A percentile compares a stretch with the other conserved stretches of the same genome.
Evolutionary conservation across 139 green algal genomes (phyloP).

Genomic region (Asterochloris sp.): DNA sequence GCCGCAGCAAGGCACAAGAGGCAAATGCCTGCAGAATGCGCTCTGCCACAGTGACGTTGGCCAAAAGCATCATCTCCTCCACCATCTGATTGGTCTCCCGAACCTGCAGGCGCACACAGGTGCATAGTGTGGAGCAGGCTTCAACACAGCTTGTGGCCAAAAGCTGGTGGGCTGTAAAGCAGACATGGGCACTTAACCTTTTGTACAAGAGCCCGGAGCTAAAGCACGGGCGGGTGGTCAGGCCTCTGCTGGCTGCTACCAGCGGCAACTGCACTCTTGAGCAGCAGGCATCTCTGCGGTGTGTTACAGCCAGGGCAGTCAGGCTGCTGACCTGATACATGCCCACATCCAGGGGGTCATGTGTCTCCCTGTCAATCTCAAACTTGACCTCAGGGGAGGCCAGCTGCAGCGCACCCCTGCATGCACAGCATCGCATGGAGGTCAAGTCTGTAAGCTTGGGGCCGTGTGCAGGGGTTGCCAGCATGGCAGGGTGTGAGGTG

Average conservation of each 20-base stretch:
- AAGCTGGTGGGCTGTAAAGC: too few species aligned
- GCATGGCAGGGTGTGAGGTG: neutral
- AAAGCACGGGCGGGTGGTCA: too few species aligned
- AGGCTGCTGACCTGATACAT: constrained; percentile 79
- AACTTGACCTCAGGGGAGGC: constrained; percentile 97
- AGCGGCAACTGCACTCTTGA: too few species aligned
- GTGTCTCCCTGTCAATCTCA: constrained; percentile 86
- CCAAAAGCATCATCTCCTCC: constrained; percentile 98
- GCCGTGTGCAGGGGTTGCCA: too few species aligned
- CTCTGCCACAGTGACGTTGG: constrained; percentile 87
- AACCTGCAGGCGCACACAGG: constrained; percentile 33
- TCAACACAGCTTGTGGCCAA: too few species aligned
- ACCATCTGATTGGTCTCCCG: constrained; percentile 96
- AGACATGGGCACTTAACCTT: neutral
- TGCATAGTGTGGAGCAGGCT: neutral
- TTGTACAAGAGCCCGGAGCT: neutral
- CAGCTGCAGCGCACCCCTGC: constrained; percentile 79
- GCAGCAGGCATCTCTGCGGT: neutral
- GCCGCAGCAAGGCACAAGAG: constrained; percentile 70
- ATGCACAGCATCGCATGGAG: constrained; percentile 55
- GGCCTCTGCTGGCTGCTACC: too few species aligned
- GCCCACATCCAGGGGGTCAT: constrained; percentile 88
- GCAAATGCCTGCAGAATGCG: constrained; percentile 80
- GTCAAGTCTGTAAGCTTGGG: too few species aligned
- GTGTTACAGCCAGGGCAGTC: neutral